A percentile compares a stretch with the other conserved stretches of the same genome.
These are phyloP conservation scores for Immersiella caudata DNA, from an alignment of 495 filamentous ascomycete species.

Conservation along the genomic window DNA sequence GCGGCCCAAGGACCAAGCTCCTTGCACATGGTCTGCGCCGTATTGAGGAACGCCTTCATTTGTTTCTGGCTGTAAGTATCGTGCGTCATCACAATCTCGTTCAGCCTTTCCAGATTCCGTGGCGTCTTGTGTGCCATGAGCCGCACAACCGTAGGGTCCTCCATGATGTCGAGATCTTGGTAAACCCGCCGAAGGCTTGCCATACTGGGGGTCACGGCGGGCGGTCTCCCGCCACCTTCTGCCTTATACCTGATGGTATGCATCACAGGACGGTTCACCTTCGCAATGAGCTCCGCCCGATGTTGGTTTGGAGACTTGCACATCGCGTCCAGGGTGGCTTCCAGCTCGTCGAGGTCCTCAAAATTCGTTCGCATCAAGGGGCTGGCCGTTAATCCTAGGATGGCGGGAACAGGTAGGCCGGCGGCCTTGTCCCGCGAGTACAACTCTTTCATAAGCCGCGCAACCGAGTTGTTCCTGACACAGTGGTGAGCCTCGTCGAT, in stretches of 20 bases:
- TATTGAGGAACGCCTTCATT: conserved; percentile 59
- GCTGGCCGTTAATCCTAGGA: conserved; percentile 85
- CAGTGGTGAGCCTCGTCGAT: conserved; percentile 92
- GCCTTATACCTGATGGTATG: conserved; percentile 52
- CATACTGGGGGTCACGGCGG: conserved; percentile 35
- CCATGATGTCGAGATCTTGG: conserved; percentile 56
- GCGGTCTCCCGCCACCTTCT: conserved; percentile 11
- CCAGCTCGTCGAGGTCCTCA: conserved; percentile 60
- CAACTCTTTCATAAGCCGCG: conserved; percentile 75
- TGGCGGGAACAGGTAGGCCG: conserved; percentile 60
- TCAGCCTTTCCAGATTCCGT: conserved; percentile 42
- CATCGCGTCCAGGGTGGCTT: conserved; percentile 73
- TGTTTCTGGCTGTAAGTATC: conserved; percentile 68
- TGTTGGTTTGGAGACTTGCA: conserved; percentile 72
- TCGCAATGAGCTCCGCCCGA: conserved; percentile 67
- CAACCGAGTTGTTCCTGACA: conserved; percentile 63
- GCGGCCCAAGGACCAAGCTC: conserved; percentile 77
- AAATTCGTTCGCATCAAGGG: conserved; percentile 66
- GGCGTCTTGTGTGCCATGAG: conserved; percentile 45
- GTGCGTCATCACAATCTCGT: conserved; percentile 49
- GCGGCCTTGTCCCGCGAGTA: conserved; percentile 56
- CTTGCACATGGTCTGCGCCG: conserved; percentile 53
- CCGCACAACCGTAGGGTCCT: conserved; percentile 72
- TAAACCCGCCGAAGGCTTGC: conserved; percentile 43
- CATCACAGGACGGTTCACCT: conserved; percentile 69